These are phyloP conservation scores for Talinum fruticosum DNA, from an alignment of 148 eudicot species.

Conservation along the genomic window DNA sequence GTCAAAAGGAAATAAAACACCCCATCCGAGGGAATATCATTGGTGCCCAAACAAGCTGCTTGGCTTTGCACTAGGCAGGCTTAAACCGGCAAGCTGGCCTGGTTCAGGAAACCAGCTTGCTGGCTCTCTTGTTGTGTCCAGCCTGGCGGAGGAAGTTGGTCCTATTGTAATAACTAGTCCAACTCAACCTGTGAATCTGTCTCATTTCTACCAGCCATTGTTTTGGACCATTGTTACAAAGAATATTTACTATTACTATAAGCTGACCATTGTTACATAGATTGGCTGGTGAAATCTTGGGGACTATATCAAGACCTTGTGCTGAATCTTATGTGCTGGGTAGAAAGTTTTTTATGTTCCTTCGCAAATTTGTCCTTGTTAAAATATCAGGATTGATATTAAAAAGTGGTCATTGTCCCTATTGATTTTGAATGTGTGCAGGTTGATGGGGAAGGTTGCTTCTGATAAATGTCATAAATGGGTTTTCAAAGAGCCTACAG, in stretches of 20 bases:
- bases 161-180: too few species aligned
- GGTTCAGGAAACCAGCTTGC: background rate
- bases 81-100: background rate
- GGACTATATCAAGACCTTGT: background rate
- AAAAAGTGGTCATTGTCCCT: background rate
- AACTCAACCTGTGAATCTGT: background rate
- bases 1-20: too few species aligned
- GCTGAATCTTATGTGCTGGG: background rate
- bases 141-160: background rate
- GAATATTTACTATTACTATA: background rate
- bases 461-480: slow-evolving; percentile 99
- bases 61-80: background rate
- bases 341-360: background rate
- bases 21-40: too few species aligned
- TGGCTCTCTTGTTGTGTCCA: background rate
- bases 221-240: background rate
- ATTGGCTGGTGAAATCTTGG: background rate
- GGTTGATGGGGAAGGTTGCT: slow-evolving; percentile 99
- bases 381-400: background rate
- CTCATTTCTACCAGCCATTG: background rate
- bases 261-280: too few species aligned
- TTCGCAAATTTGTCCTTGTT: background rate
- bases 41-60: background rate
- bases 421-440: slow-evolving; percentile 31
- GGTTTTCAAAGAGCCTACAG: slow-evolving; percentile 99